Evolutionary conservation across 176 grass and related monocot species (phyloP).

Genomic region (Pharus latifolius): DNA sequence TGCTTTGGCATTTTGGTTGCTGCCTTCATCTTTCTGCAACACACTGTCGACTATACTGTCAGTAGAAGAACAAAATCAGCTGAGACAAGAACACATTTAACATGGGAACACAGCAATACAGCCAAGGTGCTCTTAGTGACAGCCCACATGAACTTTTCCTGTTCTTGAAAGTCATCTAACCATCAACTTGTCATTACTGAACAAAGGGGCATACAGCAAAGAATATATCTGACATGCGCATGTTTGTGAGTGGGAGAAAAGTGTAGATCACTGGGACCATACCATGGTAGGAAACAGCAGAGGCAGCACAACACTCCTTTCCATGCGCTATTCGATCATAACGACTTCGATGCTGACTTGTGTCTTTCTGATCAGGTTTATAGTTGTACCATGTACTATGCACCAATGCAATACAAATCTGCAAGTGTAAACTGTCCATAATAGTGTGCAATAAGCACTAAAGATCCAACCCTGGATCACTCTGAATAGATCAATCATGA

Average conservation of each 20-base stretch:
- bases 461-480: background rate
- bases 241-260: background rate
- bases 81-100: background rate
- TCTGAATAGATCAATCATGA: slow-evolving; percentile 3
- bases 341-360: slow-evolving; percentile 11
- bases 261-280: slow-evolving; percentile 3
- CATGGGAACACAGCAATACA: background rate
- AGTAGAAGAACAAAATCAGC: background rate
- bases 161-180: too few relatives aligned
- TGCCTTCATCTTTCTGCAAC: background rate
- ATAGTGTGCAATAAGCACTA: background rate
- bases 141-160: too few relatives aligned
- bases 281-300: background rate
- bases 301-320: background rate
- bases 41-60: background rate
- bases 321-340: slow-evolving; percentile 5
- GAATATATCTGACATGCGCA: background rate
- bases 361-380: background rate
- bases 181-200: background rate
- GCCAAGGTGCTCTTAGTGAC: background rate
- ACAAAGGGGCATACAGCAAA: background rate
- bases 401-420: background rate
- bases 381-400: background rate
- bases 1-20: background rate
- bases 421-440: background rate